These are phyloP conservation scores for Ustilago xerochloae DNA, from an alignment of 1,284 basidiomycete species.

Conservation along the genomic window DNA sequence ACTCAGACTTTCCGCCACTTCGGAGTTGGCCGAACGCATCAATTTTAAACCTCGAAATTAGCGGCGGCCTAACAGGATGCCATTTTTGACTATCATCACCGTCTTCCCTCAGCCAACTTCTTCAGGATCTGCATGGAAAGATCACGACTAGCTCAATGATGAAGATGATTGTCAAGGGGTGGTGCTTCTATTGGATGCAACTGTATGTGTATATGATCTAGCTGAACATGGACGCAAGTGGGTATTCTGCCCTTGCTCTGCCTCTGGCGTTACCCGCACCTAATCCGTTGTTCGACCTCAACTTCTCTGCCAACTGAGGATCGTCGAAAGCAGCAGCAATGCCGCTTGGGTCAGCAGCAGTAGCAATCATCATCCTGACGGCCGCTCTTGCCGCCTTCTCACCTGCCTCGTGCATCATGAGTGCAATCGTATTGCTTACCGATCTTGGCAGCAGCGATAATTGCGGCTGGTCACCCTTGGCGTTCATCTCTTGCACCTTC, in stretches of 20 bases:
- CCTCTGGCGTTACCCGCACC: constrained; percentile 31
- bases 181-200: constrained; percentile 1
- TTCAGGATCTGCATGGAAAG: no score
- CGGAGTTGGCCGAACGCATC: constrained; percentile 31
- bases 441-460: constrained; percentile 28
- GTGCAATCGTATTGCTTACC: constrained; percentile 26
- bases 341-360: constrained; percentile 39
- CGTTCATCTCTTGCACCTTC: constrained; percentile 48
- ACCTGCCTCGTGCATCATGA: constrained; percentile 43
- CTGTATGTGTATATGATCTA: neutral
- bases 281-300: constrained; percentile 28
- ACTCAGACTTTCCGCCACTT: constrained; percentile 19
- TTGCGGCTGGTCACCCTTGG: constrained; percentile 52
- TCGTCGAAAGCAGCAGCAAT: constrained; percentile 49
- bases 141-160: neutral
- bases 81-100: no score
- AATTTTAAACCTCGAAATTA: neutral
- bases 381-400: constrained; percentile 41
- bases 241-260: constrained; percentile 40
- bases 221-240: constrained; percentile 36
- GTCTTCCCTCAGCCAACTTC: no score
- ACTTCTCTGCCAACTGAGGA: constrained; percentile 33
- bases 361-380: constrained; percentile 44
- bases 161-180: neutral
- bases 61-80: constrained; percentile 8